Evolutionary conservation across 2,329 filamentous ascomycete species (phyloP), one percentile per base, ranked within the genome.

Genomic region (Ophiostoma triangulosporum): DNA sequence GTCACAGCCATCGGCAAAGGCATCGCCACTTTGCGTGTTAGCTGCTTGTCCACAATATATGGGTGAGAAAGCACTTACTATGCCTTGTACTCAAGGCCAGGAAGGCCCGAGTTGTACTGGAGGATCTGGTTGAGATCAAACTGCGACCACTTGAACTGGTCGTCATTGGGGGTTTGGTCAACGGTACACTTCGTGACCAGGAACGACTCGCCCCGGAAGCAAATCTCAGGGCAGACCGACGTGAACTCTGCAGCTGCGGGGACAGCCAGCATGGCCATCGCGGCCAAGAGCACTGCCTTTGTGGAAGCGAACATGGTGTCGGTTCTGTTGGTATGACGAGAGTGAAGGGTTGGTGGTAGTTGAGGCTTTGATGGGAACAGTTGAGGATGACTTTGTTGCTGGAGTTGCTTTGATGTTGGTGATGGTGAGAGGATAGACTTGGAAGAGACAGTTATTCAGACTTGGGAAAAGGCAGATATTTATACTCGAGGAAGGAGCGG

Each of bases 131-230:
- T 52, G 29, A 52, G 49, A n/a, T 54, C 43, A 9, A 52, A 29
- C 33, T 54, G 32, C 26, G 48, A 43, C 53, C 53, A 54, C 31
- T 20, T 24, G 40, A 26, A 54, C 17, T 9, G 6, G 0, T 11
- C 24, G 20, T 26, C 48, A 3, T 6, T 15, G 11, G 32, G 2
- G 3, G 22, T 22, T 5, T 22, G 36, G 20, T 29, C 17, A 2
- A 50, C 17, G n/a, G 53, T 48, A 17, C 53, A 54, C 24, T 38
- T 33, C 1, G 48, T 45, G 7, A 51, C 48, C 3, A 54, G n/a
- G 6, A 48, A n/a, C 32, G 36, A 38, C 24, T 22, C 2, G 2
- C 11, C 32, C 17, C 33, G 15, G 24, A 54, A 50, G 24, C 48
- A 54, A 6, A 51, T 29, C 5, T 48, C 26, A 4, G 26, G 27